These are phyloP conservation scores for Geranomyces variabilis DNA, from an alignment of 192 early-diverging fungal species.

Conservation along the genomic window DNA sequence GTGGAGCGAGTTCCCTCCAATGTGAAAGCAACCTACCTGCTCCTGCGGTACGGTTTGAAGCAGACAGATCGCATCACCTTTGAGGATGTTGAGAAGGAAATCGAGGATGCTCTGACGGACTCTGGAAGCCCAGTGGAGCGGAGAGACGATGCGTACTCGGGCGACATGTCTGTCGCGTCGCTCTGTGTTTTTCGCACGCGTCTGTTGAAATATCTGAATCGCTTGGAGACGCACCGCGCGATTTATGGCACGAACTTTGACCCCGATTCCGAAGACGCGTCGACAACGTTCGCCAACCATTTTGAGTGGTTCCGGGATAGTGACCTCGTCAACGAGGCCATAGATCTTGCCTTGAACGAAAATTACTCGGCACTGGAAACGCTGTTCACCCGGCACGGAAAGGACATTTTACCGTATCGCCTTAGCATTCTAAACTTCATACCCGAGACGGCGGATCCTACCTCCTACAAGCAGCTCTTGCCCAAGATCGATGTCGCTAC, in stretches of 20 bases:
- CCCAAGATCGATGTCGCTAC: conserved; percentile 30
- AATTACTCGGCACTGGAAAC: conserved; percentile 61
- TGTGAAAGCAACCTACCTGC: conserved; percentile 34
- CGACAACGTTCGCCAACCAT: conserved; percentile 41
- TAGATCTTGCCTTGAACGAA: conserved; percentile 59
- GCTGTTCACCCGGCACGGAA: conserved; percentile 64
- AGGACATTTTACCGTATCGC: conserved; percentile 62
- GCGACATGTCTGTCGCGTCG: conserved; percentile 1
- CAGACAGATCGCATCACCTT: conserved; percentile 51
- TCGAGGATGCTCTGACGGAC: conserved; percentile 37
- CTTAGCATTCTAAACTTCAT: conserved; percentile 61
- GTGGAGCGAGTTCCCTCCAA: conserved; percentile 44
- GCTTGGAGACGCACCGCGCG: conserved; percentile 63
- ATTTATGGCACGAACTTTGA: conserved; percentile 42
- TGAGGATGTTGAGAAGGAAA: conserved; percentile 46
- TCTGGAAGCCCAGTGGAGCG: not conserved
- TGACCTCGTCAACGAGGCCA: conserved; percentile 62
- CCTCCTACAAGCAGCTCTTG: conserved; percentile 35
- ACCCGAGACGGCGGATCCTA: conserved; percentile 60
- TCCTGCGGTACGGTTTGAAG: conserved; percentile 58
- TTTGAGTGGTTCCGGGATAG: conserved; percentile 64
- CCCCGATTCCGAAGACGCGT: not conserved
- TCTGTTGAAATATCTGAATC: conserved; percentile 64
- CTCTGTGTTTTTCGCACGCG: conserved; percentile 55
- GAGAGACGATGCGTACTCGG: conserved; percentile 8